Conservation (phyloP, 306 rosid species). For the Lathyrus aphaca region DNA sequence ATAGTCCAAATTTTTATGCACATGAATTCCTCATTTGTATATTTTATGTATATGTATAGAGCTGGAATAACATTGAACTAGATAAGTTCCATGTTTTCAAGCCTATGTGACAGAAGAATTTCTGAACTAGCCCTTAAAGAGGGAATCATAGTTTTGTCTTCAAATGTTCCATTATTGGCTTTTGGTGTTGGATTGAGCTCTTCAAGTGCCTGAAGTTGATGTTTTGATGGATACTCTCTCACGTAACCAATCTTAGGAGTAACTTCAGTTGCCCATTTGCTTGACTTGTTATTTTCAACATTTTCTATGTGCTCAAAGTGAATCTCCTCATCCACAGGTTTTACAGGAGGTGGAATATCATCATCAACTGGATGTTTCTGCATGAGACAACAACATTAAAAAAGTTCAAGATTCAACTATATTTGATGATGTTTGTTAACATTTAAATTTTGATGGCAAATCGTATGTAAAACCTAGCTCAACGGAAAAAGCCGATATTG, state of each 20-base stretch:
- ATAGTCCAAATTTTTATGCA: background rate
- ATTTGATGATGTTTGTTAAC: constrained; percentile 10
- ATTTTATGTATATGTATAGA: too few species aligned
- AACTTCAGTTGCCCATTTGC: constrained; percentile 73
- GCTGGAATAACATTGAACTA: background rate
- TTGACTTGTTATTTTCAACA: constrained; percentile 34
- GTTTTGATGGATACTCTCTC: constrained; percentile 56
- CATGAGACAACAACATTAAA: background rate
- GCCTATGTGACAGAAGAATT: constrained; percentile 58
- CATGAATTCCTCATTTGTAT: background rate
- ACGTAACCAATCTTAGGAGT: constrained; percentile 69
- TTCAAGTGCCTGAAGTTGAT: constrained; percentile 74
- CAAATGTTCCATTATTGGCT: constrained; percentile 29
- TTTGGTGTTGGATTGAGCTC: constrained; percentile 60
- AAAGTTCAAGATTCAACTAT: background rate
- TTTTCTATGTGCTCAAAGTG: constrained; percentile 10
- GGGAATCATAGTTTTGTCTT: constrained; percentile 53
- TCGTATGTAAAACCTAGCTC: too few species aligned
- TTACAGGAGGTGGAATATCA: constrained; percentile 50
- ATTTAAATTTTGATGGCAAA: background rate
- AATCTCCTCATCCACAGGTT: background rate
- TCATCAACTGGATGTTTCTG: constrained; percentile 75
- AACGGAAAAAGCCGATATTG: too few species aligned
- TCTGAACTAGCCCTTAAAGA: constrained; percentile 72
- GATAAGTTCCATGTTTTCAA: constrained; percentile 52